These are phyloP conservation scores for Groenewaldozyma salmanticensis DNA, from an alignment of 805 yeast species.

Conservation along the genomic window DNA sequence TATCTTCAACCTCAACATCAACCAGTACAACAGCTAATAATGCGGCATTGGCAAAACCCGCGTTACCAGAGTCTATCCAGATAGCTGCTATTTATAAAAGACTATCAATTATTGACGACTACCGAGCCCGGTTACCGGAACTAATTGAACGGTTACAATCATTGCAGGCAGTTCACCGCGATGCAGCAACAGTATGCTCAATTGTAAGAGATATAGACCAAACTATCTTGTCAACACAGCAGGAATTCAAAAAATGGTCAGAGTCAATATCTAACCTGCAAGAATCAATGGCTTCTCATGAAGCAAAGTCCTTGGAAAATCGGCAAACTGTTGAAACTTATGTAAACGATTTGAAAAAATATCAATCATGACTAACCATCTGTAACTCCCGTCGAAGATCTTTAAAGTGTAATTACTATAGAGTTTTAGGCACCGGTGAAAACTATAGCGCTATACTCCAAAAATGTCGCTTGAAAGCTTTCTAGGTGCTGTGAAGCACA, in stretches of 20 bases:
- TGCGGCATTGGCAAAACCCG: too few species aligned
- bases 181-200: constrained; percentile 9
- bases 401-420: too few species aligned
- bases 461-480: neutral
- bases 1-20: too few species aligned
- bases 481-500: neutral
- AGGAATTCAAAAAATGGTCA: constrained; percentile 10
- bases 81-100: constrained; percentile 10
- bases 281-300: too few species aligned
- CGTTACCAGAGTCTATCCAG: constrained; percentile 2
- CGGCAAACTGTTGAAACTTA: too few species aligned
- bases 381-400: too few species aligned
- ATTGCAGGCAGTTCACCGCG: constrained; percentile 14
- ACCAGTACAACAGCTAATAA: too few species aligned
- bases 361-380: too few species aligned
- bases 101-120: constrained; percentile 6
- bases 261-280: neutral
- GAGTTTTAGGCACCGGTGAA: too few species aligned
- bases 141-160: constrained; percentile 10
- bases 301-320: too few species aligned
- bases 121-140: constrained; percentile 8
- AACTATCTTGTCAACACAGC: constrained; percentile 5
- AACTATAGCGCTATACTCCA: neutral
- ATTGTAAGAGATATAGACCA: constrained; percentile 7
- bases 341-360: neutral